Conservation (phyloP, 352 stramenopile species). For the Globisporangium uncinulatum region DNA sequence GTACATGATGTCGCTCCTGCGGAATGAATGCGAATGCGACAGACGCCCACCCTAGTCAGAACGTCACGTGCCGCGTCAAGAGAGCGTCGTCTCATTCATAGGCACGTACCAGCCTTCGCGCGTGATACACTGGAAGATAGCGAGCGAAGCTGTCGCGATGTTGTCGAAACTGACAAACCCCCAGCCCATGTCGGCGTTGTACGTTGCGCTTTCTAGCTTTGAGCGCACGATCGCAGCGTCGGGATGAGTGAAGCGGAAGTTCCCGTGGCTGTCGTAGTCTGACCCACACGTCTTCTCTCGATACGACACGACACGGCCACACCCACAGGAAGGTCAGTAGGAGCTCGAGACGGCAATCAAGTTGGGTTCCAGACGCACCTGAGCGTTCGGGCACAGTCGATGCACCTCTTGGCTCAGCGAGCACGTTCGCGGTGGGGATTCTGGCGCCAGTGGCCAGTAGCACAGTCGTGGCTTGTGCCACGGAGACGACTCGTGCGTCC, state of each 20-base stretch:
- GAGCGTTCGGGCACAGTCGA: slow-evolving; percentile 31
- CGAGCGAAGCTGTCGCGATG: slow-evolving; percentile 72
- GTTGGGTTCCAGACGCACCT: slow-evolving; percentile 15
- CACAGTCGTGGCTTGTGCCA: slow-evolving; percentile 64
- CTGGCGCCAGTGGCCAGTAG: slow-evolving; percentile 86
- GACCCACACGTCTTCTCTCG: slow-evolving; percentile 42
- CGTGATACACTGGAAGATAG: slow-evolving; percentile 90
- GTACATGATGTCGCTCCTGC: slow-evolving; percentile 63
- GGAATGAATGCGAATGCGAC: too few relatives aligned
- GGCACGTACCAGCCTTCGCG: slow-evolving; percentile 85
- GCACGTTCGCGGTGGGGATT: slow-evolving; percentile 50
- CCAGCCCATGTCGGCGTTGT: slow-evolving; percentile 77
- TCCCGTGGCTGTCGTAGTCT: slow-evolving; percentile 53
- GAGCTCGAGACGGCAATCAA: not conserved
- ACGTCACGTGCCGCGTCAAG: not conserved
- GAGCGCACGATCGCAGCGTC: slow-evolving; percentile 27
- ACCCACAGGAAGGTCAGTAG: not conserved
- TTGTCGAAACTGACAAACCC: slow-evolving; percentile 88
- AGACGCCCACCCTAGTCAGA: not conserved
- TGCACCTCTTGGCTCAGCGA: slow-evolving; percentile 32
- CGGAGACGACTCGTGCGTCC: slow-evolving; percentile 43
- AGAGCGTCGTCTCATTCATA: too few relatives aligned
- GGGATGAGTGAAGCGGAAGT: slow-evolving; percentile 58
- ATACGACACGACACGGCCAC: not conserved
- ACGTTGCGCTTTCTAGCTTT: slow-evolving; percentile 35